phyloP scores from a whole-genome alignment of 129 eudicot genomes.

The Logfia minima region DNA sequence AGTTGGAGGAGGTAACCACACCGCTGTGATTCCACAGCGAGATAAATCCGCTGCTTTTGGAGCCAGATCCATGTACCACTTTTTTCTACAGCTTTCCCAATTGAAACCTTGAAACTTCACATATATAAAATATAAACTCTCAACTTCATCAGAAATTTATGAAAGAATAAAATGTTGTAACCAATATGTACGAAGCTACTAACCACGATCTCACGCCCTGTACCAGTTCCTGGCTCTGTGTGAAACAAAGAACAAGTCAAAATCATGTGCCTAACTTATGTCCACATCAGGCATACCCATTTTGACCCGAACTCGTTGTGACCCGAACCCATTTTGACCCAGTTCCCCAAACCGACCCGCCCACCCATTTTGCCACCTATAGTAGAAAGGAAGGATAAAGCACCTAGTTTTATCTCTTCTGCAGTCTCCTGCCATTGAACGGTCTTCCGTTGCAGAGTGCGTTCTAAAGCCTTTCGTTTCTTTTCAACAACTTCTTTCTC shows the following conservation, averaged over 20 bases:
- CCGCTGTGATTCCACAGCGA: slow-evolving; percentile 62
- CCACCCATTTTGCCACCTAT: not conserved
- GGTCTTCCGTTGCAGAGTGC: slow-evolving; percentile 52
- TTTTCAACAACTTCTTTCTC: slow-evolving; percentile 57
- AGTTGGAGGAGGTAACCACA: slow-evolving; percentile 79
- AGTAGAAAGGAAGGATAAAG: not conserved
- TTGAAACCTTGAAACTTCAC: slow-evolving; percentile 72
- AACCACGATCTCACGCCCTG: slow-evolving; percentile 70
- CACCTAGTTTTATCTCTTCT: slow-evolving; percentile 57
- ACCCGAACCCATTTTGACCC: not conserved
- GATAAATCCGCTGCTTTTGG: slow-evolving; percentile 69
- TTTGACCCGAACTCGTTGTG: no score
- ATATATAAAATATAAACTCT: slow-evolving; percentile 10
- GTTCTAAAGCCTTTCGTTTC: slow-evolving; percentile 70
- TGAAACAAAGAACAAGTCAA: slow-evolving; percentile 11
- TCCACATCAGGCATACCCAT: not conserved
- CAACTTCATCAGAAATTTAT: slow-evolving; percentile 12
- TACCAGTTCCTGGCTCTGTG: slow-evolving; percentile 71
- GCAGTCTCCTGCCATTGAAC: slow-evolving; percentile 55
- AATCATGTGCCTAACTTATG: slow-evolving; percentile 1
- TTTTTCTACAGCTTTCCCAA: slow-evolving; percentile 69
- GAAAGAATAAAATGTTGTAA: not conserved
- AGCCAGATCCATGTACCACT: slow-evolving; percentile 65
- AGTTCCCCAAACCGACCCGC: no score
- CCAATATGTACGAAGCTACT: slow-evolving; percentile 23